Percentiles rank a stretch among this genome's conserved stretches.
Conservation (phyloP, 2,329 filamentous ascomycete species). For the Fusarium sp. region DNA sequence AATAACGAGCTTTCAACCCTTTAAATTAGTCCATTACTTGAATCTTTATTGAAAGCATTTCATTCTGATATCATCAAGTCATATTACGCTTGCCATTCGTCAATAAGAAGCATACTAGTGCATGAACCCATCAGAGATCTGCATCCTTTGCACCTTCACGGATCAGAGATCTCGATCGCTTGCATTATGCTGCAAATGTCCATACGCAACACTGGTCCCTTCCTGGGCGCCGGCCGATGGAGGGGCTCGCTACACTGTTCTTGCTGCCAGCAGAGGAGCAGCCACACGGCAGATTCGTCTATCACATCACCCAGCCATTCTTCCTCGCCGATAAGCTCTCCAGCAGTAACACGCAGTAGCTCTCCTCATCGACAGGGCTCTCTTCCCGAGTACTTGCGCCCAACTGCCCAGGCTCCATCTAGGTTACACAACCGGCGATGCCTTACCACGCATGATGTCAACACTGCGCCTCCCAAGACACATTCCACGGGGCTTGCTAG, state of each 20-base stretch:
- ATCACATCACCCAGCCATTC: not conserved
- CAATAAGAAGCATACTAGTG: not conserved
- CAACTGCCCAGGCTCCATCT: not conserved
- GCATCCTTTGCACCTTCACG: not conserved
- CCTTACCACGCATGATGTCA: not conserved
- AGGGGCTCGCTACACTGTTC: not conserved
- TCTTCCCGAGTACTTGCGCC: not conserved
- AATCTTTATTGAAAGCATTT: not conserved
- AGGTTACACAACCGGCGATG: not conserved
- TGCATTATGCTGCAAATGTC: not conserved
- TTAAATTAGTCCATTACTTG: not conserved
- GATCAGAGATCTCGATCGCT: not conserved
- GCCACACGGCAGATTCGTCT: not conserved
- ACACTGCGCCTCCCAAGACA: fast-evolving
- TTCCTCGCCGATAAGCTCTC: not conserved
- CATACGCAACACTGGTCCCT: not conserved
- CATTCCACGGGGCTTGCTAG: not conserved
- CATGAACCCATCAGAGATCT: not conserved
- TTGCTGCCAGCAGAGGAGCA: not conserved
- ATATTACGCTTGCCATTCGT: not conserved
- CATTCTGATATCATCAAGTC: not conserved
- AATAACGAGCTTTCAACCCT: not conserved
- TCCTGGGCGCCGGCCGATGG: not conserved
- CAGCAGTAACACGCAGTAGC: not conserved
- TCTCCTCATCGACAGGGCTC: not conserved